These are phyloP conservation scores for Phanerodontia chrysosporium DNA, from an alignment of 768 basidiomycete genomes.

Conservation along the genomic window DNA sequence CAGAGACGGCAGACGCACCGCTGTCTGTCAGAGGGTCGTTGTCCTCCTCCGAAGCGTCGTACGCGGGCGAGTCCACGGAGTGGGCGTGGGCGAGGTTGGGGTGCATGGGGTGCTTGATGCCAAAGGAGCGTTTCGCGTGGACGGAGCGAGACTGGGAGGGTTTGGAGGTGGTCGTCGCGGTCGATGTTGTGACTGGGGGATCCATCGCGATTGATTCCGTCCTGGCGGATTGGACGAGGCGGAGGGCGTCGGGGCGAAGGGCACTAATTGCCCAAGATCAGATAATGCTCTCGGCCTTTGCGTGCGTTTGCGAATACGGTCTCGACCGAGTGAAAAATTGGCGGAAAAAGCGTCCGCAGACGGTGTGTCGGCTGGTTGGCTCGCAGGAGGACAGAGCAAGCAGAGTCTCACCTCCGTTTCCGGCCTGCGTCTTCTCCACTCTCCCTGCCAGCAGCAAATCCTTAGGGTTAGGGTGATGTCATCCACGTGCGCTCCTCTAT, in stretches of 20 bases:
- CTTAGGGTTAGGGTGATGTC: not conserved
- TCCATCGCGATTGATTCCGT: not conserved
- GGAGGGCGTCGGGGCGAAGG: not conserved
- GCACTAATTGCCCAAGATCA: not conserved
- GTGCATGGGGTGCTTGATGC: not conserved
- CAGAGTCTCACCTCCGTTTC: too few relatives aligned
- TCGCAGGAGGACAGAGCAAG: not conserved
- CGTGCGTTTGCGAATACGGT: not conserved
- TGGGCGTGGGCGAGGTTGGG: not conserved
- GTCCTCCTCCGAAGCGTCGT: constrained; percentile 75
- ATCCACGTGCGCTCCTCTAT: not conserved
- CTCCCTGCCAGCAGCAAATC: too few relatives aligned
- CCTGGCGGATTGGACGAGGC: not conserved
- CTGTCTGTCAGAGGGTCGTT: constrained; percentile 85
- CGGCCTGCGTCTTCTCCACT: not conserved
- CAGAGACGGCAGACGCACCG: constrained; percentile 44
- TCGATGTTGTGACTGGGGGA: not conserved
- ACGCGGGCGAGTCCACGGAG: constrained; percentile 23
- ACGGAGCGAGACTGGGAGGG: constrained; percentile 1
- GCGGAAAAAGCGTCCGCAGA: not conserved
- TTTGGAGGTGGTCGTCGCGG: not conserved
- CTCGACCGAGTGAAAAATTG: not conserved
- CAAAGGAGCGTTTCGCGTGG: constrained; percentile 8
- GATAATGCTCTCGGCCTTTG: not conserved
- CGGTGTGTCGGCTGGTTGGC: not conserved